A percentile compares a stretch with the other conserved stretches of the same genome.
Evolutionary conservation across 2,329 filamentous ascomycete genomes (phyloP).

Genomic region (Aspergillus melleus): DNA sequence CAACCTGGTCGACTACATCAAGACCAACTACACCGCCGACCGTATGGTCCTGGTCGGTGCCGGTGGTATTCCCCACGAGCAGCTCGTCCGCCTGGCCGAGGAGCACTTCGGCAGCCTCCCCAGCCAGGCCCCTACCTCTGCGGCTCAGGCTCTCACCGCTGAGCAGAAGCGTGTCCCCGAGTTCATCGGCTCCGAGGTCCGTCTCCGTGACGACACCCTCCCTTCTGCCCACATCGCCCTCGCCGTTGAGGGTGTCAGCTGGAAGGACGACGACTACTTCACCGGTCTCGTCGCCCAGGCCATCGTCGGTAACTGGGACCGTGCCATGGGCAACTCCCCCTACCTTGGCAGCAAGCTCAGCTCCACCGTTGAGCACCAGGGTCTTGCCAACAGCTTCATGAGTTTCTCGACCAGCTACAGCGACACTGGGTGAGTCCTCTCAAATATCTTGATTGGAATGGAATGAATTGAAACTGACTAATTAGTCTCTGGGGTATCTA

Average conservation of each 20-base stretch:
- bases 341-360: slow-evolving; percentile 99
- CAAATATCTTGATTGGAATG: too few species aligned
- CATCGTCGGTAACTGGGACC: slow-evolving; percentile 99
- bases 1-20: slow-evolving; percentile 94
- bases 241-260: slow-evolving; percentile 98
- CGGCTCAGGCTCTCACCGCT: slow-evolving; percentile 69
- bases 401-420: slow-evolving; percentile 99
- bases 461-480: not conserved
- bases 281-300: slow-evolving; percentile 96
- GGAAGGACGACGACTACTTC: slow-evolving; percentile 99
- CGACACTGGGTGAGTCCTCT: slow-evolving; percentile 80
- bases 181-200: slow-evolving; percentile 94
- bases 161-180: slow-evolving; percentile 83
- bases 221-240: slow-evolving; percentile 97
- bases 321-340: slow-evolving; percentile 94
- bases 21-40: slow-evolving; percentile 99
- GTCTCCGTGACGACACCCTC: slow-evolving; percentile 94
- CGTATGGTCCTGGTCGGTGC: slow-evolving; percentile 98
- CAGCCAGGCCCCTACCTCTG: slow-evolving; percentile 70
- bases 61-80: slow-evolving; percentile 87
- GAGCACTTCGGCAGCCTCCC: slow-evolving; percentile 88
- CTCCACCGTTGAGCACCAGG: slow-evolving; percentile 88
- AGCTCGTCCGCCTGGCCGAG: slow-evolving; percentile 94
- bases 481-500: slow-evolving; percentile 98
- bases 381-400: slow-evolving; percentile 99